Evolutionary conservation across 768 basidiomycete genomes (phyloP), one percentile per base, ranked within the genome.

Genomic region (Serendipita sp.): DNA sequence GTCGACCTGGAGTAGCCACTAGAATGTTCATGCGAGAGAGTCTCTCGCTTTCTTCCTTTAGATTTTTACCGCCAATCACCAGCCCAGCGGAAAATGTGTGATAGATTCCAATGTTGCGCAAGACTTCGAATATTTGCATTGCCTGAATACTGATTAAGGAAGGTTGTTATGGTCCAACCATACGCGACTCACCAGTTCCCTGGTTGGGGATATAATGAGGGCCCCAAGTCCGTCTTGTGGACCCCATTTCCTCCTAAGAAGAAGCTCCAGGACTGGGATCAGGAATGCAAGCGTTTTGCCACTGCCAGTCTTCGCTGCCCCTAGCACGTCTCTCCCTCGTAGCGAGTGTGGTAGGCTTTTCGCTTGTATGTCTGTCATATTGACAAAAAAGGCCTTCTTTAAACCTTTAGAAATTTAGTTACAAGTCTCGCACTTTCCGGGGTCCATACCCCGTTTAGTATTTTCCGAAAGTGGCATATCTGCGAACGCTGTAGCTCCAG

Each of bases 81-180:
- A 98, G 75, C 0, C 94, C 95, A 0, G 95, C 95, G 3, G 91
- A 95, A 73, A 98, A 95, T 17, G 80, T 78, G 68, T 99, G 95
- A 68, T 85, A 85, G 48, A 86, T 85, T 2, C 96, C 96, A 64
- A 98, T 88, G 43, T 88, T 86, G n/a, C 91, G 82, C 30, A 99
- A 72, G 4, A 97, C 93, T 50, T 95, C 91, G 70, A 98, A 99
- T 64, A 97, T 99, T 77, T 99, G 96, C 17, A 98, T 89, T 1
- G 95, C 95, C 91, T 93, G 38, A 38, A 67, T 0, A 28, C 16
- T 20, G 34, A 33, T 51, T 7, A n/a, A 26, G 60, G 33, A 30
- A 28, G 24, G 17, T 34, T 17, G 62, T 68, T 42, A 24, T 31
- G 62, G 53, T 38, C 3, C 30, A 14, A 44, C 17, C 26, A 16